phyloP scores from a whole-genome alignment of 2,329 filamentous ascomycete species.

The Talaromyces amestolkiae region DNA sequence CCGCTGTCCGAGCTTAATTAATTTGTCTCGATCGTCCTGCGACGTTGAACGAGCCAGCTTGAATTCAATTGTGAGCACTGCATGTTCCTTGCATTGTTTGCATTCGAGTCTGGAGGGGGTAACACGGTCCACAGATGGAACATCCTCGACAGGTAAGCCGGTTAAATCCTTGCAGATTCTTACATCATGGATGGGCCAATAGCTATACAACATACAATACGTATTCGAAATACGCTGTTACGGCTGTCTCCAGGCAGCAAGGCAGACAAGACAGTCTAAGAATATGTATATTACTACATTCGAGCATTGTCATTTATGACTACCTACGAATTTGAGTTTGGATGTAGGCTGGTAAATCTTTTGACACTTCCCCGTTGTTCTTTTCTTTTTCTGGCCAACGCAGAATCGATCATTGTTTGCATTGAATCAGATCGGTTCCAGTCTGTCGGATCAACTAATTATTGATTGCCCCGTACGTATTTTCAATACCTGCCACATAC shows the following conservation, averaged over 20 bases:
- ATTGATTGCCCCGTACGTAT: background rate
- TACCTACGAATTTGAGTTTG: no score
- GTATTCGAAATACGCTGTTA: background rate
- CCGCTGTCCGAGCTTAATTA: background rate
- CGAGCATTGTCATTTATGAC: background rate
- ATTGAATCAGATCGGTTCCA: constrained; percentile 8
- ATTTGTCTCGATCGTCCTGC: background rate
- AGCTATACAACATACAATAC: background rate
- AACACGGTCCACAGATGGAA: background rate
- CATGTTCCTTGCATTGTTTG: constrained; percentile 13
- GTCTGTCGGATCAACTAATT: constrained; percentile 4
- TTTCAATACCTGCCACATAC: background rate
- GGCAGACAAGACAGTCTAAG: background rate
- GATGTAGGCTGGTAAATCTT: background rate
- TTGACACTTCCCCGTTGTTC: background rate
- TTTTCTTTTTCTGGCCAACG: background rate
- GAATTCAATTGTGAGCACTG: background rate
- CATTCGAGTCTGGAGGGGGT: background rate
- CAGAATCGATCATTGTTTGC: background rate
- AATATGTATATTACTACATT: background rate
- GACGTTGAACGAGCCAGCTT: background rate
- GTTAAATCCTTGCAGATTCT: constrained; percentile 18
- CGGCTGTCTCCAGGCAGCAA: background rate
- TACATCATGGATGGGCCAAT: constrained; percentile 16
- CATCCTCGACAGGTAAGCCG: background rate